Conservation (phyloP, 2,329 filamentous ascomycete species). For the Xylaria sp. region DNA sequence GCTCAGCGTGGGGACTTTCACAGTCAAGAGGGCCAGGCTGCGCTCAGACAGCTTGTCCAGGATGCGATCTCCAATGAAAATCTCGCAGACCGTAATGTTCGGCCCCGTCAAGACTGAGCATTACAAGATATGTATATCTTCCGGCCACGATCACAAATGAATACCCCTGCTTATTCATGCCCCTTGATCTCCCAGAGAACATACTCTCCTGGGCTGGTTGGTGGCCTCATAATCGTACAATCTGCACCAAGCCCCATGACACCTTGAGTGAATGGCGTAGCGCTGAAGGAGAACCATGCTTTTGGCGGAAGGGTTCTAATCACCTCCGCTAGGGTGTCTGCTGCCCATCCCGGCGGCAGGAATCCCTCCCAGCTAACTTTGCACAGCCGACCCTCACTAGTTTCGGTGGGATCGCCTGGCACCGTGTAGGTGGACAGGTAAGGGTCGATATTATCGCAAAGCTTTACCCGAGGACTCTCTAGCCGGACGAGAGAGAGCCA, state of each 20-base stretch:
- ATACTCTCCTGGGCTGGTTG: constrained; percentile 62
- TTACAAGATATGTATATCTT: constrained; percentile 38
- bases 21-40: constrained; percentile 79
- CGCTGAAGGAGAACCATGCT: constrained; percentile 66
- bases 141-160: neutral
- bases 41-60: constrained; percentile 80
- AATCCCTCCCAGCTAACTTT: constrained; percentile 70
- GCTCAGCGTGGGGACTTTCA: constrained; percentile 86
- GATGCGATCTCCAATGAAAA: constrained; percentile 79
- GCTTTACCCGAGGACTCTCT: constrained; percentile 69
- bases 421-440: constrained; percentile 75
- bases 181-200: constrained; percentile 68
- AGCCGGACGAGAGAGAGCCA: constrained; percentile 77
- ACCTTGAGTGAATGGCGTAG: constrained; percentile 61
- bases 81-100: constrained; percentile 71
- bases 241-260: constrained; percentile 59
- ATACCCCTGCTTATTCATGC: constrained; percentile 52
- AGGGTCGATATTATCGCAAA: constrained; percentile 69
- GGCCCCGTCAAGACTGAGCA: constrained; percentile 65
- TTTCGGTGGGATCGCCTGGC: constrained; percentile 54
- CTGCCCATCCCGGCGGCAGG: constrained; percentile 63
- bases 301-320: constrained; percentile 56
- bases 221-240: constrained; percentile 64
- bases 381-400: constrained; percentile 52
- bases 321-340: constrained; percentile 58